Base-by-base conservation (phyloP, 495 filamentous ascomycete genomes). In the Daldinia decipiens region DNA sequence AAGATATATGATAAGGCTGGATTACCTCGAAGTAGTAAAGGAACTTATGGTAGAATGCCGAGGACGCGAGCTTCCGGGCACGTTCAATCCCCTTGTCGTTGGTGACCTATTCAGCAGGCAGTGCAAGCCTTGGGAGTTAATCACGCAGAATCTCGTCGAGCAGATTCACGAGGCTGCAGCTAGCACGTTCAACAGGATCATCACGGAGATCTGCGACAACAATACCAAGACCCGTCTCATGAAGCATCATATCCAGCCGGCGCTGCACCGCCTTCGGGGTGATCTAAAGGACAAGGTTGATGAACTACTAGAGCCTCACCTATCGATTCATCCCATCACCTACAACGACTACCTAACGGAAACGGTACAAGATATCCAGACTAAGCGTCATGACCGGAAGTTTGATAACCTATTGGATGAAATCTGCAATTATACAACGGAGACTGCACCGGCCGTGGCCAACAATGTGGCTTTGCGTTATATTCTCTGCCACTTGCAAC, bases 321-420 rank as follows among this genome's bases (percentile, higher is more conserved):
- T 70, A 15, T 73, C 66, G n/a, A 68, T 74, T 24, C 76, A 82
- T 55, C 78, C 79, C 4, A 87, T 87, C 63, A 87, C 84, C 1
- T 86, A 87, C 70, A 86, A 85, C 67, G 79, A 84, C 67, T 81
- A 87, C 59, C 85, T 82, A 52, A 84, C 82, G 0, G 76, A 84
- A 38, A 81, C 59, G 24, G 73, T 87, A 1, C 82, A 86, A 67
- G 74, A 79, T 31, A 77, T 79, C 19, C 79, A 76, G 53, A 65
- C 77, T 3, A 17, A 62, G 31, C 76, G 82, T 11, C 79, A 76
- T 53, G 76, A 78, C 5, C 50, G 71, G 4, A 61, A 76, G 13
- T 68, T 79, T 5, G 64, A 73, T 65, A 67, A 21, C 68, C 3
- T 73, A 11, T 50, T 55, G 17, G 4, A 9, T 0, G 15, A 17